Conservation (phyloP, 1,139 yeast genomes). For the Pichia sp. region DNA sequence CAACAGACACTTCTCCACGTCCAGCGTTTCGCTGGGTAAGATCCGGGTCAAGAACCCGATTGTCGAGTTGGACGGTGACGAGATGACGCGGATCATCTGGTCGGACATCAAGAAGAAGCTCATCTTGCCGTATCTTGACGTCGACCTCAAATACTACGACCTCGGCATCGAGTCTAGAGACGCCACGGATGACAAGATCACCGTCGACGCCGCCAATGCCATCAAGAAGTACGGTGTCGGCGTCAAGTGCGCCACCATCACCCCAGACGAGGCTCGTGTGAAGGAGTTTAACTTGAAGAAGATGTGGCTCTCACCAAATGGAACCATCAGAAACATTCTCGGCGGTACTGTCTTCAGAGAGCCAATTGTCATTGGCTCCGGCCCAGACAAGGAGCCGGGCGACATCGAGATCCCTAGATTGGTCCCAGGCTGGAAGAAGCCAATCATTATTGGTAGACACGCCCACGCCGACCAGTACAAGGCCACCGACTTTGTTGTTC, state of each 20-base stretch:
- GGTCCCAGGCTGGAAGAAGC: constrained; percentile 91
- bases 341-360: constrained; percentile 97
- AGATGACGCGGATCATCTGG: constrained; percentile 93
- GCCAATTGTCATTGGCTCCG: constrained; percentile 73
- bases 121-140: constrained; percentile 76
- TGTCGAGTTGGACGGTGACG: constrained; percentile 97
- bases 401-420: constrained; percentile 68
- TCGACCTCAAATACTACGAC: constrained; percentile 89
- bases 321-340: constrained; percentile 88
- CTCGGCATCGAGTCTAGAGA: constrained; percentile 83
- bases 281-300: constrained; percentile 83
- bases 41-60: constrained; percentile 82
- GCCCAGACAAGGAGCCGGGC: constrained; percentile 30
- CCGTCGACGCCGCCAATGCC: constrained; percentile 86
- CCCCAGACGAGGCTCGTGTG: constrained; percentile 97
- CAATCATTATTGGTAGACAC: constrained; percentile 94
- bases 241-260: constrained; percentile 94
- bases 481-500: constrained; percentile 80
- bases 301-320: constrained; percentile 98
- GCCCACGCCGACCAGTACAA: constrained; percentile 97
- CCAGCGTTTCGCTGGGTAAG: constrained; percentile 34
- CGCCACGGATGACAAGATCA: constrained; percentile 80
- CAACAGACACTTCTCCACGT: constrained; percentile 16
- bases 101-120: constrained; percentile 74
- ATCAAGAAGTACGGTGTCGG: constrained; percentile 87